Evolutionary conservation across 2,329 filamentous ascomycete genomes (phyloP).

Genomic region (Aspergillus uvarum): DNA sequence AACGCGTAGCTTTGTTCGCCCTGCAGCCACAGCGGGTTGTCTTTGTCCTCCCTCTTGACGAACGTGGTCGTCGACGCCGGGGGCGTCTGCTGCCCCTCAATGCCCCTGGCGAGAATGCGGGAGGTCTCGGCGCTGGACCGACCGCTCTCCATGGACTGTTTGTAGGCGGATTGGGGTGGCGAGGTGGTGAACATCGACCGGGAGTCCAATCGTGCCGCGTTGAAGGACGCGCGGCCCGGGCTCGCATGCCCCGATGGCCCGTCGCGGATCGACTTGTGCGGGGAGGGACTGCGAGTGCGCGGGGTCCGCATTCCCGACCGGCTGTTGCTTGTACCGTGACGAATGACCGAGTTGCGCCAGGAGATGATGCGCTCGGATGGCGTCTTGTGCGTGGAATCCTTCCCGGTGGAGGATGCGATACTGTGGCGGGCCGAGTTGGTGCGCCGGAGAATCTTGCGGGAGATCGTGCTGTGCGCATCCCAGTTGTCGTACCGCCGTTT

Average conservation of each 20-base stretch:
- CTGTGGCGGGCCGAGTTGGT: constrained; percentile 59
- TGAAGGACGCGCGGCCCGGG: constrained; percentile 22
- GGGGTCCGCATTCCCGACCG: constrained; percentile 26
- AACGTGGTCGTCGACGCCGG: constrained; percentile 25
- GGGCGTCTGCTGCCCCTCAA: constrained; percentile 10
- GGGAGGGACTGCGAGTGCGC: constrained; percentile 48
- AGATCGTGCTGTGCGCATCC: constrained; percentile 76
- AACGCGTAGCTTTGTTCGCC: constrained; percentile 55
- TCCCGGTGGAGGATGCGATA: constrained; percentile 47
- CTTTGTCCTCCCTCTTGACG: constrained; percentile 25
- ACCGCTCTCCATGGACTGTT: constrained; percentile 23
- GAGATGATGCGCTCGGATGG: constrained; percentile 76
- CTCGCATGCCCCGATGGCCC: constrained; percentile 24
- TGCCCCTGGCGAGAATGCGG: constrained; percentile 11
- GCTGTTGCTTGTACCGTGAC: constrained; percentile 44
- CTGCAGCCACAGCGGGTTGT: constrained; percentile 50
- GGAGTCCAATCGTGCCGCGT: constrained; percentile 27
- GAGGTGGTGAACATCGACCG: constrained; percentile 29
- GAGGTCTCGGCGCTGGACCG: constrained; percentile 18
- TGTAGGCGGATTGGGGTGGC: constrained; percentile 27
- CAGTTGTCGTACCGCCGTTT: constrained; percentile 76
- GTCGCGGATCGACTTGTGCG: constrained; percentile 43
- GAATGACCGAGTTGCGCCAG: constrained; percentile 73
- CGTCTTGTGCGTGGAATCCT: constrained; percentile 47
- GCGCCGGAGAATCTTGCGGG: constrained; percentile 60